These are phyloP conservation scores for Terfezia boudieri DNA, from an alignment of 495 filamentous ascomycete genomes.

Conservation along the genomic window DNA sequence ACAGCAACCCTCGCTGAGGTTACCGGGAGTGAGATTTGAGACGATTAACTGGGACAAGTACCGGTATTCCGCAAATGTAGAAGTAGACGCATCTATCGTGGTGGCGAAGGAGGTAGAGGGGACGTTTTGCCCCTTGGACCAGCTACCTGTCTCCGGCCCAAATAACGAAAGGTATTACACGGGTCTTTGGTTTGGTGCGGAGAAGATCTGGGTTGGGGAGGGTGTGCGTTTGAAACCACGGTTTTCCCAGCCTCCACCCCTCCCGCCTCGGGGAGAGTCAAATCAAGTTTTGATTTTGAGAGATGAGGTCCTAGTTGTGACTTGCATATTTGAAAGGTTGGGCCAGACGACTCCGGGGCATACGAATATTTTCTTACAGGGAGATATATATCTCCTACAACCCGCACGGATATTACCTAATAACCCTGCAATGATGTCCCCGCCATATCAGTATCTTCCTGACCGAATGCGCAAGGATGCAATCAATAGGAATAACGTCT, in stretches of 20 bases:
- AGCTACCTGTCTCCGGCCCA: conserved; percentile 16
- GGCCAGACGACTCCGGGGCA: conserved; percentile 21
- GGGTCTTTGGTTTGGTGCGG: conserved; percentile 39
- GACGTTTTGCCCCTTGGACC: conserved; percentile 32
- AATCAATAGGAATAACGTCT: not conserved
- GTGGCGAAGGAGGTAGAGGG: conserved; percentile 35
- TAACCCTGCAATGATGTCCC: not conserved
- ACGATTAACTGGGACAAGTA: conserved; percentile 29
- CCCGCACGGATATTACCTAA: not conserved
- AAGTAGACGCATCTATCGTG: conserved; percentile 39
- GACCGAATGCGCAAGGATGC: not conserved
- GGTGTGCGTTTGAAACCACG: conserved; percentile 25
- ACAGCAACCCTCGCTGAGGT: conserved; percentile 11
- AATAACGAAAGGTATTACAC: conserved; percentile 25
- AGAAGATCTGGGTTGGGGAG: conserved; percentile 40
- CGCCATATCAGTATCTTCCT: not conserved
- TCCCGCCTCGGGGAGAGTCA: conserved; percentile 1
- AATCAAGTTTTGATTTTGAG: not conserved
- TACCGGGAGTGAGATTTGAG: conserved; percentile 23
- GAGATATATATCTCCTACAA: conserved; percentile 14
- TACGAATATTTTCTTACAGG: conserved; percentile 4
- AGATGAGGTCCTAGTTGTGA: not conserved
- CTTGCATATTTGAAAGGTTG: not conserved
- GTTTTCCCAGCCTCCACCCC: not conserved
- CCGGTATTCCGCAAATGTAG: conserved; percentile 17